Evolutionary conservation across 306 rosid genomes (phyloP).

Genomic region (Senna tora): DNA sequence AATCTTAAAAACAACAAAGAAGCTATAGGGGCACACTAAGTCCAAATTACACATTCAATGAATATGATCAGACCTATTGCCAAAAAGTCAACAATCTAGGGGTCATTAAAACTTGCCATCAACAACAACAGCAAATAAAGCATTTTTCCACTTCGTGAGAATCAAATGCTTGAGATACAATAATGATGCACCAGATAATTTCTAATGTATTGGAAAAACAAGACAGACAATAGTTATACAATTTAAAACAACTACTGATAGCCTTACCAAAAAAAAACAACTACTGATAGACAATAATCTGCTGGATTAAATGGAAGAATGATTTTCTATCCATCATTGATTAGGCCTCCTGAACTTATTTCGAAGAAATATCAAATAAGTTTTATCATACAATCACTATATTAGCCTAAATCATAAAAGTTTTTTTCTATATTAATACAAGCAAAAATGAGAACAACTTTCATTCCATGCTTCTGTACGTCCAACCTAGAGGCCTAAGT

Average conservation of each 20-base stretch:
- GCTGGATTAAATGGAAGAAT: neutral
- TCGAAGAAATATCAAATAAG: neutral
- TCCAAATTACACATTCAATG: no score
- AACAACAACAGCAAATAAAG: no score
- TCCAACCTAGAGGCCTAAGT: neutral
- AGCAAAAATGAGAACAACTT: neutral
- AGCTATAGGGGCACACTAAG: no score
- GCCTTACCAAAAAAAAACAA: no score
- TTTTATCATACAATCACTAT: neutral
- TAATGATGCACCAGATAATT: neutral
- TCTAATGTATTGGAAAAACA: neutral
- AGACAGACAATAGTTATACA: constrained; percentile 6
- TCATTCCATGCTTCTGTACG: neutral
- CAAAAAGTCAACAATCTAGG: no score
- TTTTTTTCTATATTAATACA: neutral
- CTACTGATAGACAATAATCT: neutral
- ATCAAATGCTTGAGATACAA: constrained; percentile 14
- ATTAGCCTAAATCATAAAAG: no score
- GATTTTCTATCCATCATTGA: neutral
- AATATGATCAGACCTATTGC: no score
- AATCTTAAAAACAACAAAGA: no score
- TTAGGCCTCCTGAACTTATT: neutral
- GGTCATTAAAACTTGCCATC: no score
- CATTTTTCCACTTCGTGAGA: no score
- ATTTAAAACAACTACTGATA: neutral